These are phyloP conservation scores for Vitis labrusca DNA, from an alignment of 164 flowering plant species.

Conservation along the genomic window DNA sequence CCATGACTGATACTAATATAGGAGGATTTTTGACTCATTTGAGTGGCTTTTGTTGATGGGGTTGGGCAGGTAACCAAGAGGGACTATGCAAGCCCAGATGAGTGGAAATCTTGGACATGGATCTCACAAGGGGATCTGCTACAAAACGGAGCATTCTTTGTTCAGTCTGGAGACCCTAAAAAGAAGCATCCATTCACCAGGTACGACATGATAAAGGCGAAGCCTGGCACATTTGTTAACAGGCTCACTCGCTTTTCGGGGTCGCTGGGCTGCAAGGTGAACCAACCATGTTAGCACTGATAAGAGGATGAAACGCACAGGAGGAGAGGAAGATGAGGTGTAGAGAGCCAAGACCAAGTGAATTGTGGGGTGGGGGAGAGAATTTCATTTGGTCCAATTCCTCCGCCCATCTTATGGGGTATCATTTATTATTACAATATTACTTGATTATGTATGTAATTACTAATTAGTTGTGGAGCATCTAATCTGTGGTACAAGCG, in stretches of 20 bases:
- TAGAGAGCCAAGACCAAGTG: too few relatives aligned
- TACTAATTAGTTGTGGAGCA: too few relatives aligned
- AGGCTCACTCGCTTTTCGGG: constrained; percentile 51
- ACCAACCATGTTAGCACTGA: constrained; percentile 19
- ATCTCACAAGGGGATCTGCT: constrained; percentile 44
- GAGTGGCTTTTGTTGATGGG: not conserved
- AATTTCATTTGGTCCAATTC: too few relatives aligned
- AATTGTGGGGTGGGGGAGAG: too few relatives aligned
- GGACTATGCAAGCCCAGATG: constrained; percentile 21
- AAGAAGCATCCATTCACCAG: constrained; percentile 3
- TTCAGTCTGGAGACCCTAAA: constrained; percentile 37
- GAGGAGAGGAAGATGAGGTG: too few relatives aligned
- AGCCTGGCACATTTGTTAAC: constrained; percentile 27
- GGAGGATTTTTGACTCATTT: too few relatives aligned
- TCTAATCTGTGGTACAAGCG: too few relatives aligned
- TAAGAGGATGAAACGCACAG: too few relatives aligned
- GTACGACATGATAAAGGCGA: constrained; percentile 31
- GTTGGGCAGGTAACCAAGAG: constrained; percentile 43
- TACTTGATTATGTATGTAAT: too few relatives aligned
- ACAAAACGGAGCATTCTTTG: constrained; percentile 48
- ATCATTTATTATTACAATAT: too few relatives aligned
- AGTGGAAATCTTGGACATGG: constrained; percentile 57
- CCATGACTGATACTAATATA: too few relatives aligned
- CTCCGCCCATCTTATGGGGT: too few relatives aligned
- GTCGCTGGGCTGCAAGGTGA: constrained; percentile 28